These are phyloP conservation scores for Elsinoe batatas DNA, from an alignment of 2,329 filamentous ascomycete species.

Conservation along the genomic window DNA sequence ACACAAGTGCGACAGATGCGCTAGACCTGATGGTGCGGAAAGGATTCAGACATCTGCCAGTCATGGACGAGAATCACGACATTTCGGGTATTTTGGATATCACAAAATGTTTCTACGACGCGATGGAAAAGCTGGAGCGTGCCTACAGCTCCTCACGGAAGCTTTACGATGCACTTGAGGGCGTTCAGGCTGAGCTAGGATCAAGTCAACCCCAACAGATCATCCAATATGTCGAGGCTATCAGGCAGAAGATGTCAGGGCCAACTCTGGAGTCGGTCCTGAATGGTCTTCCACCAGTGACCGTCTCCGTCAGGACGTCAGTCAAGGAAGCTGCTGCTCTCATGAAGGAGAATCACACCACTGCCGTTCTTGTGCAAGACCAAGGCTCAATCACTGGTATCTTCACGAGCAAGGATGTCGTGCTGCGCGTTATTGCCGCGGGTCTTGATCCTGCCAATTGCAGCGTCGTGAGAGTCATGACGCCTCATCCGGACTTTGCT, in stretches of 20 bases:
- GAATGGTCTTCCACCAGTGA: constrained; percentile 82
- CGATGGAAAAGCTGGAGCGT: constrained; percentile 98
- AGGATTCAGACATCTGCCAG: constrained; percentile 91
- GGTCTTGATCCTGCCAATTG: constrained; percentile 89
- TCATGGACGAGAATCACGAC: constrained; percentile 99
- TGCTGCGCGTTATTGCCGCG: constrained; percentile 92
- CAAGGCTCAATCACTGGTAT: constrained; percentile 97
- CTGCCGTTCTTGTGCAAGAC: constrained; percentile 89
- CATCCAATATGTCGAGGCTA: constrained; percentile 95
- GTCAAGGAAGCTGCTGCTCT: constrained; percentile 89
- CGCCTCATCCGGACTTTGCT: constrained; percentile 95
- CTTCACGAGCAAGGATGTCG: constrained; percentile 98
- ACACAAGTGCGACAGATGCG: constrained; percentile 95
- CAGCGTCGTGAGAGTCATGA: constrained; percentile 98
- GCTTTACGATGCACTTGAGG: constrained; percentile 92
- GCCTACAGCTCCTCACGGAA: constrained; percentile 97
- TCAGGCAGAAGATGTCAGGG: constrained; percentile 93
- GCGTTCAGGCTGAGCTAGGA: constrained; percentile 92
- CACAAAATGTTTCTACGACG: constrained; percentile 99
- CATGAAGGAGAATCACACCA: constrained; percentile 99
- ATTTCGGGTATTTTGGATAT: constrained; percentile 97
- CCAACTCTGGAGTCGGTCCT: constrained; percentile 91
- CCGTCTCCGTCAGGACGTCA: constrained; percentile 88
- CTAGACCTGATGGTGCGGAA: constrained; percentile 97
- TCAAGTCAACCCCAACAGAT: constrained; percentile 96